phyloP scores from a whole-genome alignment of 352 stramenopile species.

The Elongisporangium undulatum region DNA sequence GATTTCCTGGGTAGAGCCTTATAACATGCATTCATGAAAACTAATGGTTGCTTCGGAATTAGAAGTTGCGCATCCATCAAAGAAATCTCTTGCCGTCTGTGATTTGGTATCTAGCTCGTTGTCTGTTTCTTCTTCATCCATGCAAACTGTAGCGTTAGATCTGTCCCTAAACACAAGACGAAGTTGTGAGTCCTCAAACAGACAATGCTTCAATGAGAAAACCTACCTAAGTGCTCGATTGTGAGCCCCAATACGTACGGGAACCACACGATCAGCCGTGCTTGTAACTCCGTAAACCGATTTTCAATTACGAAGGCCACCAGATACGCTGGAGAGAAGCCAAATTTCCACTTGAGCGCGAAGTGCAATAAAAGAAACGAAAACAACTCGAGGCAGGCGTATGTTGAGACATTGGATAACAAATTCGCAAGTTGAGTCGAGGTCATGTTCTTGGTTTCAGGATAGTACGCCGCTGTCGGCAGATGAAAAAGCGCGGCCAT shows the following conservation, averaged over 20 bases:
- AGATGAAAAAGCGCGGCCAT: constrained; percentile 10
- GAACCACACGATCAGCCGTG: neutral
- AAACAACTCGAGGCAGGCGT: constrained; percentile 8
- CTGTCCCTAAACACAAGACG: neutral
- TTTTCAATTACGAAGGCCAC: neutral
- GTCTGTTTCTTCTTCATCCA: neutral
- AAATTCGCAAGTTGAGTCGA: neutral
- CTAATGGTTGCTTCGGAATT: too few species aligned
- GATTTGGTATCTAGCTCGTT: neutral
- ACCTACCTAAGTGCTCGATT: neutral
- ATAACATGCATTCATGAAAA: too few species aligned
- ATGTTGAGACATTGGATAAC: constrained; percentile 7
- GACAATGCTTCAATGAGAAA: too few species aligned
- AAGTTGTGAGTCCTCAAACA: neutral
- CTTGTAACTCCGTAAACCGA: neutral
- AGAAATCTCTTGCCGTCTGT: too few species aligned
- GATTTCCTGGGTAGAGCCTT: too few species aligned
- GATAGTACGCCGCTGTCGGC: constrained; percentile 12
- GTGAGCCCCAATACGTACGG: constrained; percentile 4
- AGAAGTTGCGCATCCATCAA: too few species aligned
- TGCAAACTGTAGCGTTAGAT: neutral
- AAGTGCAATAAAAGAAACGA: constrained; percentile 14
- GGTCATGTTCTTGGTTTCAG: constrained; percentile 11
- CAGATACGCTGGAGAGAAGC: constrained; percentile 9
- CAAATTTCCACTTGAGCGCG: constrained; percentile 10